phyloP scores from a whole-genome alignment of 176 grass and related monocot species.

The Typha latifolia region DNA sequence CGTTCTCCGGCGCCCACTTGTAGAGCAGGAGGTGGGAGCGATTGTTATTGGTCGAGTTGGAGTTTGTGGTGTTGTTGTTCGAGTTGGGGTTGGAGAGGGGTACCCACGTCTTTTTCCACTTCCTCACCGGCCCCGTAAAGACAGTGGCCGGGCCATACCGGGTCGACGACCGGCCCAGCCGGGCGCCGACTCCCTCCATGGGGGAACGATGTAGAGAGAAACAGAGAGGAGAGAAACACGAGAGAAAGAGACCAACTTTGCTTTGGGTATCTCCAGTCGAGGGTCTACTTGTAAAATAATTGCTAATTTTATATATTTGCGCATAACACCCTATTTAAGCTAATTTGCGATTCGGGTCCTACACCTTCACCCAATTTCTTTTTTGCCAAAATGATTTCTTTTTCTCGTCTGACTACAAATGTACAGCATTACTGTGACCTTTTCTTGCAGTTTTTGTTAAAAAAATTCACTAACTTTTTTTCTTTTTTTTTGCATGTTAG shows the following conservation, averaged over 20 bases:
- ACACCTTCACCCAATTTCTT: no score
- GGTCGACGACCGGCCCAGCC: constrained; percentile 56
- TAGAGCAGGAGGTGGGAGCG: constrained; percentile 42
- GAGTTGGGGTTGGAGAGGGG: constrained; percentile 25
- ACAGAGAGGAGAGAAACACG: constrained; percentile 3
- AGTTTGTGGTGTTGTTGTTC: background rate
- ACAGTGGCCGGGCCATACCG: constrained; percentile 57
- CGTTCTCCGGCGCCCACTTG: constrained; percentile 50
- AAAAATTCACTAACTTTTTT: no score
- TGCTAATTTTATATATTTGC: no score
- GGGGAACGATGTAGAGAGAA: background rate
- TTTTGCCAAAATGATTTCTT: no score
- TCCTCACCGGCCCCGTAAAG: constrained; percentile 63
- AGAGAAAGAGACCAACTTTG: background rate
- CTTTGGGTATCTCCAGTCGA: no score
- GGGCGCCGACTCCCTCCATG: constrained; percentile 57
- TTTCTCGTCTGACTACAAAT: no score
- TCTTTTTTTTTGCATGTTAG: no score
- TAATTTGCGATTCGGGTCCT: no score
- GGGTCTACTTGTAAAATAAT: no score
- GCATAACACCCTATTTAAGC: no score
- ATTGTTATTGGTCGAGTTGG: constrained; percentile 7
- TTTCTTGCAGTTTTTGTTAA: no score
- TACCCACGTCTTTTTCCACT: constrained; percentile 75
- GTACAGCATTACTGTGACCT: no score